These are phyloP conservation scores for Diplodia mutila DNA, from an alignment of 2,329 filamentous ascomycete genomes.

Conservation along the genomic window DNA sequence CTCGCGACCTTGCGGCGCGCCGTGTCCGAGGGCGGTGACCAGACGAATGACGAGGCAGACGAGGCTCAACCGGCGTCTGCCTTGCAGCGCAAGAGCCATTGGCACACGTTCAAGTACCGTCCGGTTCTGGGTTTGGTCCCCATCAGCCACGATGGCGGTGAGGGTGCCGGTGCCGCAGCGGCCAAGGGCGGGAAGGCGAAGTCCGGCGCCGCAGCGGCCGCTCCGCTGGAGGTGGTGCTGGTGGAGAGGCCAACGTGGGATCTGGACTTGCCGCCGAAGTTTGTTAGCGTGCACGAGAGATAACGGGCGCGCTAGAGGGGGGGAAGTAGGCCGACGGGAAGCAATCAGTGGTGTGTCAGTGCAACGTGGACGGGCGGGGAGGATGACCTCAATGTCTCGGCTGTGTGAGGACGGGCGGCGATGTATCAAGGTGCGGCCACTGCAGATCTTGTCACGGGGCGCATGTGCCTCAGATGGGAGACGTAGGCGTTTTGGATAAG, in stretches of 20 bases:
- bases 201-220: slow-evolving; percentile 30
- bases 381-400: slow-evolving; percentile 21
- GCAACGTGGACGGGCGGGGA: slow-evolving; percentile 5
- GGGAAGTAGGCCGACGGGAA: neutral
- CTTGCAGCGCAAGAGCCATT: slow-evolving; percentile 52
- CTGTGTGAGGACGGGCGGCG: slow-evolving; percentile 1
- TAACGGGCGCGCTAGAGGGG: neutral
- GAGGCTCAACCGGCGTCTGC: slow-evolving; percentile 17
- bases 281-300: slow-evolving; percentile 42
- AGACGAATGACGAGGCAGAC: slow-evolving; percentile 27
- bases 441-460: slow-evolving; percentile 17
- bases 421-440: slow-evolving; percentile 17
- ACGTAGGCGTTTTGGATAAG: slow-evolving; percentile 24
- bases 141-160: slow-evolving; percentile 56
- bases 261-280: slow-evolving; percentile 74
- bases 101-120: slow-evolving; percentile 91
- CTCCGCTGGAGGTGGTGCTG: slow-evolving; percentile 75
- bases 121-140: slow-evolving; percentile 80
- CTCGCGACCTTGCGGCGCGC: slow-evolving; percentile 36
- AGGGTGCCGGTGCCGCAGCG: slow-evolving; percentile 38
- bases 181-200: slow-evolving; percentile 30
- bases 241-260: slow-evolving; percentile 88
- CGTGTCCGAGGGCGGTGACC: slow-evolving; percentile 31
- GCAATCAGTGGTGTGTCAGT: neutral
- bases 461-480: slow-evolving; percentile 14